Base-by-base conservation (phyloP, 1,139 yeast species). In the Protomyces lactucae-debilis region DNA sequence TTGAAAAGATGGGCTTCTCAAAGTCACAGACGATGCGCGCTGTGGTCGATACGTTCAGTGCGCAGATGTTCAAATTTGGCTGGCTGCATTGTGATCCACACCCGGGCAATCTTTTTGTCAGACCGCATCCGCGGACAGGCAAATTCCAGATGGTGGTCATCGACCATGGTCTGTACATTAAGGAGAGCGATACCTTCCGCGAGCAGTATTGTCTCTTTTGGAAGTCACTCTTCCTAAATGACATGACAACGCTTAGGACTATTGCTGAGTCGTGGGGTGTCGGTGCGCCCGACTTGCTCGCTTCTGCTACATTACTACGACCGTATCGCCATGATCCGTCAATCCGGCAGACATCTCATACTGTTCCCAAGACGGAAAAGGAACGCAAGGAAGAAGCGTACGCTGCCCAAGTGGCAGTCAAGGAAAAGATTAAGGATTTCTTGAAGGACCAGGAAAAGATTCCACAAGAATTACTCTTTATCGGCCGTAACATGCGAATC, bases 81-180 rank as follows among this genome's bases (percentile, higher is more conserved):
- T 79, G 83, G 67, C 85, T 88, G 16, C 95, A 88, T 73, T 84
- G 91, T 61, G 95, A 88, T 72, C 89, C 93, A 5, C 95, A 88
- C 72, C 95, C 95, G 0, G 95, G 95, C 3, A 88, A 88, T 72
- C 74, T 88, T 67, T 73, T 87, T 66, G 82, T 85, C 2, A 75
- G 90, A 52, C 71, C 76, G 36, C 66, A 71, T n/a, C 65, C 67
- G 4, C 32, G 36, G 18, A 69, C 70, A 1, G 70, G 73, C 0
- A 78, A 71, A 14, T 84, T 67, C 16, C 76, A 87, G 71, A 75
- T 87, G 64, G 90, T 88, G 39, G 76, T 88, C 55, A 75, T 88
- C 56, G 95, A 88, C 72, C 95, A 87, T 73, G 95, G 95, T 0
- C 76, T 88, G 43, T 87, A 86, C 72, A 82, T 86, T 23, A 76